These are phyloP conservation scores for Psilocybe cubensis DNA, from an alignment of 768 basidiomycete species.

Conservation along the genomic window DNA sequence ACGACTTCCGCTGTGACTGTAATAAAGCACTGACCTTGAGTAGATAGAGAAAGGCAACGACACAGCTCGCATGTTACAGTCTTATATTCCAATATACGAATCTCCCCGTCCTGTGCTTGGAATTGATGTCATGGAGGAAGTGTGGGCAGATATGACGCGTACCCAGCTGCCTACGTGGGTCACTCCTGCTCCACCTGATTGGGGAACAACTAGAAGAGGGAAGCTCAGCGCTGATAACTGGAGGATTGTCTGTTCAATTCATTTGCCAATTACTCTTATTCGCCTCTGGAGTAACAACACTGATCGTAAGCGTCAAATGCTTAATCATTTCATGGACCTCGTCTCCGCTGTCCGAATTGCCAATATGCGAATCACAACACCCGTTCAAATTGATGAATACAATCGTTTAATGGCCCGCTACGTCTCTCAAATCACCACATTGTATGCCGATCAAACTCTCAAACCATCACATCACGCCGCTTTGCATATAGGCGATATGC, in stretches of 20 bases:
- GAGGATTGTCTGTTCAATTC: conserved; percentile 29
- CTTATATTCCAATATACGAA: background rate
- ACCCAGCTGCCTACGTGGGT: conserved; percentile 36
- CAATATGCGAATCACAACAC: conserved; percentile 21
- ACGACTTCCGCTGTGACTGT: background rate
- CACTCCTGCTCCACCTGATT: conserved; percentile 28
- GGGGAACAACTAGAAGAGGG: conserved; percentile 31
- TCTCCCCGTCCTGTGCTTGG: conserved; percentile 27
- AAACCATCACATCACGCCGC: conserved; percentile 9
- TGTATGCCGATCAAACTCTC: conserved; percentile 5
- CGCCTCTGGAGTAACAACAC: conserved; percentile 21
- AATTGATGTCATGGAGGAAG: conserved; percentile 26
- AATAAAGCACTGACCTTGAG: background rate
- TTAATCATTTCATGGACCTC: conserved; percentile 33
- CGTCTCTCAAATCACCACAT: background rate
- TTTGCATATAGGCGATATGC: conserved; percentile 5
- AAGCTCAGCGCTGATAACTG: conserved; percentile 36
- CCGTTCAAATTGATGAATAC: conserved; percentile 22
- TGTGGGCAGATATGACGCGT: conserved; percentile 33
- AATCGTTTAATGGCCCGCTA: conserved; percentile 23
- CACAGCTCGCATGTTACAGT: background rate
- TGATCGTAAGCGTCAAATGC: conserved; percentile 20
- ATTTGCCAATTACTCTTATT: conserved; percentile 31
- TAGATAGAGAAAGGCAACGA: background rate
- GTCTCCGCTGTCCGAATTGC: too few species aligned